Conservation (phyloP, 2,329 filamentous ascomycete species). For the Bisporella sp. region DNA sequence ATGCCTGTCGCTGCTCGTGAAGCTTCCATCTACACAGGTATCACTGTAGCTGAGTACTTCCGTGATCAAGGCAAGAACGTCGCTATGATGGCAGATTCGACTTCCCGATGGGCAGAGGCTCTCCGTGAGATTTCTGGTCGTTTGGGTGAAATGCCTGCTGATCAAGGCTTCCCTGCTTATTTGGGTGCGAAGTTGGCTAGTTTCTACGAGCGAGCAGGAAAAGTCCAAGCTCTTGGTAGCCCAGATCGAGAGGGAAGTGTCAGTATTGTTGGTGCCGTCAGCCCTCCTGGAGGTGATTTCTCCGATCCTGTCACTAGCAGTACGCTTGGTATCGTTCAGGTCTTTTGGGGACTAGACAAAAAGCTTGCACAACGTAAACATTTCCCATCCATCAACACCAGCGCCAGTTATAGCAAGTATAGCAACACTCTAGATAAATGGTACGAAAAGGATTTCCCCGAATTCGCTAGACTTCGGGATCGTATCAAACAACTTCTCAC, state of each 20-base stretch:
- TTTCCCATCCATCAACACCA: conserved; percentile 97
- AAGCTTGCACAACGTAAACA: conserved; percentile 98
- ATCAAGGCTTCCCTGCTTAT: conserved; percentile 98
- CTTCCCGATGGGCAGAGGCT: conserved; percentile 96
- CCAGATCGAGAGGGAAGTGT: conserved; percentile 87
- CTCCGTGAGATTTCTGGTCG: conserved; percentile 98
- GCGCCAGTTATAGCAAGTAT: conserved; percentile 95
- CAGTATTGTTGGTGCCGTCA: conserved; percentile 96
- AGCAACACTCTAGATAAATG: conserved; percentile 80
- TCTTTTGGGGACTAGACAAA: conserved; percentile 99
- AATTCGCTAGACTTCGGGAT: conserved; percentile 89
- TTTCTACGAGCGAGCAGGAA: conserved; percentile 98
- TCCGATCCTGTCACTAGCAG: conserved; percentile 93
- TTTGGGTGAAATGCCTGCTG: conserved; percentile 98
- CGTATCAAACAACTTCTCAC: conserved; percentile 90
- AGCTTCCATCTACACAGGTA: conserved; percentile 96
- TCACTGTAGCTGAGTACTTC: conserved; percentile 87
- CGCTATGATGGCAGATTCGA: conserved; percentile 99
- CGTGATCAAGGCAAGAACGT: conserved; percentile 95
- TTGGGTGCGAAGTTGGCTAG: conserved; percentile 93
- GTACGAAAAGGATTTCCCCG: conserved; percentile 89
- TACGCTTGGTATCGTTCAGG: conserved; percentile 94
- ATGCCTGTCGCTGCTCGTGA: conserved; percentile 99
- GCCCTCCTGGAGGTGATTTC: conserved; percentile 96
- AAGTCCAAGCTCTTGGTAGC: conserved; percentile 77